Evolutionary conservation across 2,329 filamentous ascomycete genomes (phyloP).

Genomic region (Dactylellina leptospora): DNA sequence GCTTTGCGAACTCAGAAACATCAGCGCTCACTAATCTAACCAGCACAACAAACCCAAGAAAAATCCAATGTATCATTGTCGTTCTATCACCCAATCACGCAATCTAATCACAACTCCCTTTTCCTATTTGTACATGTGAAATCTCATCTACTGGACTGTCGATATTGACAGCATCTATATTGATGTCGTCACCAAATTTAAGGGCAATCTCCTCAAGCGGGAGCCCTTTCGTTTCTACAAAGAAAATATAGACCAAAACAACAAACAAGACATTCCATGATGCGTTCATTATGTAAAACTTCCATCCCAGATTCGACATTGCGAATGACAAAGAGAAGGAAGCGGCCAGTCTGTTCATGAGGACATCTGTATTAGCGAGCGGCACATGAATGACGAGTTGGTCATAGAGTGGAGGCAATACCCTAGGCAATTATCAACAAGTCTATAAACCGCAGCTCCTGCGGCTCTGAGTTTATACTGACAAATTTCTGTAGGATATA

Average conservation of each 20-base stretch:
- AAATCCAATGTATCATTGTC: no score
- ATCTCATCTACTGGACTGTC: neutral
- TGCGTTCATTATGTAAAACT: conserved; percentile 59
- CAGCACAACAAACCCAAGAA: no score
- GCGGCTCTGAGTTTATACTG: conserved; percentile 59
- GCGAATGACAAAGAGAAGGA: conserved; percentile 59
- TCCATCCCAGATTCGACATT: conserved; percentile 58
- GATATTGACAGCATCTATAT: conserved; percentile 16
- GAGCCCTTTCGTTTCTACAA: conserved; percentile 58
- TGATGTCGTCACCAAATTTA: conserved; percentile 56
- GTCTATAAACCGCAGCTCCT: conserved; percentile 58
- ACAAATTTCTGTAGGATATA: conserved; percentile 59
- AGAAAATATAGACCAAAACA: conserved; percentile 56
- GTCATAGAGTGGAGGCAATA: conserved; percentile 40
- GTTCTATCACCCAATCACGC: no score
- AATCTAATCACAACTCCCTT: no score
- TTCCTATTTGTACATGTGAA: no score
- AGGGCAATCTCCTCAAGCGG: conserved; percentile 58
- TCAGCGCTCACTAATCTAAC: no score
- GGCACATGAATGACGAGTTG: neutral
- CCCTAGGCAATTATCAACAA: conserved; percentile 58
- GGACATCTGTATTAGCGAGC: neutral
- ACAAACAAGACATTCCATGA: conserved; percentile 58
- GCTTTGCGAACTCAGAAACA: no score
- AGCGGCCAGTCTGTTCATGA: conserved; percentile 53